These are phyloP conservation scores for Stentor coeruleus DNA, from an alignment of 73 alveolate genomes.

Conservation along the genomic window DNA sequence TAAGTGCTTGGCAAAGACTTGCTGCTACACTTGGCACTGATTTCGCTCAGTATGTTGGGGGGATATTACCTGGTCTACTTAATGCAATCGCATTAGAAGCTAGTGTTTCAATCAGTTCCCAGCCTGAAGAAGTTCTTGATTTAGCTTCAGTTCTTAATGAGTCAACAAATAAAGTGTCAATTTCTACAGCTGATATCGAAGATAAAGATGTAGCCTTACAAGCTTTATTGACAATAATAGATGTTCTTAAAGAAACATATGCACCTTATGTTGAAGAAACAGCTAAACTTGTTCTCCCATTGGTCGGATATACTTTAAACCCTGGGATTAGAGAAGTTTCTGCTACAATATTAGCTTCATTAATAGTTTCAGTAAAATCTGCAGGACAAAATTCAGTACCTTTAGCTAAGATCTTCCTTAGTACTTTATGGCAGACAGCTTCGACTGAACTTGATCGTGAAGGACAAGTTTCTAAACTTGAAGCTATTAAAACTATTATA, in stretches of 20 bases:
- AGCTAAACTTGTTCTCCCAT: constrained; percentile 54
- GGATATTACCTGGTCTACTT: constrained; percentile 69
- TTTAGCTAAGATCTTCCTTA: constrained; percentile 44
- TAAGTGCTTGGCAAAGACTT: constrained; percentile 88
- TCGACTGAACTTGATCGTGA: constrained; percentile 66
- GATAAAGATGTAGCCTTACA: constrained; percentile 85
- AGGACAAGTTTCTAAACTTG: constrained; percentile 54
- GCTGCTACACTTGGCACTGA: constrained; percentile 59
- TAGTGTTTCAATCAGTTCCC: constrained; percentile 33
- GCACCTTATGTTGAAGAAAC: constrained; percentile 74
- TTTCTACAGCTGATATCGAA: constrained; percentile 72
- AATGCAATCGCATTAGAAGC: constrained; percentile 40
- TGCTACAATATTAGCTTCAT: constrained; percentile 66
- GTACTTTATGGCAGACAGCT: constrained; percentile 54
- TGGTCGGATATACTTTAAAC: constrained; percentile 56
- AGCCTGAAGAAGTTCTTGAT: constrained; percentile 50
- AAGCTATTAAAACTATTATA: constrained; percentile 58
- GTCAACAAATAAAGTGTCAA: constrained; percentile 32
- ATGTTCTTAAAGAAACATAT: constrained; percentile 62
- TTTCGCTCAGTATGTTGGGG: constrained; percentile 61
- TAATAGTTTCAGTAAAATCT: constrained; percentile 54
- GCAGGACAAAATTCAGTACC: constrained; percentile 28
- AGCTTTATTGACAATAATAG: constrained; percentile 77
- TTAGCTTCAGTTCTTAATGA: constrained; percentile 40
- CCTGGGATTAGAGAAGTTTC: constrained; percentile 73